Evolutionary conservation across 1,284 basidiomycete genomes (phyloP).

Genomic region (Wallemia mellicola): DNA sequence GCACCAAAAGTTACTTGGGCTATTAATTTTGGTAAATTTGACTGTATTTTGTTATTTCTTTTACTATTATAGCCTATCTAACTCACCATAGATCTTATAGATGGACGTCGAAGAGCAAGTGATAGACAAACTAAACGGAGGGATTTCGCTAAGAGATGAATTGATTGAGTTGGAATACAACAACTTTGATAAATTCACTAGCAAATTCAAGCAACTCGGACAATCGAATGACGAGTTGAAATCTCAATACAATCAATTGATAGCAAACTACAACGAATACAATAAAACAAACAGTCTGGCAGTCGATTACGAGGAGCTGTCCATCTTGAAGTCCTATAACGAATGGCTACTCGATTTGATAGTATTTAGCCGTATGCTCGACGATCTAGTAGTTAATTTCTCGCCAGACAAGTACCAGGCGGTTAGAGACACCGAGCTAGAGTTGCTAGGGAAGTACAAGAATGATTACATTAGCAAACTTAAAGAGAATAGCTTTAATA

Average conservation of each 20-base stretch:
- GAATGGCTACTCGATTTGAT: not conserved
- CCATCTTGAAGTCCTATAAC: not conserved
- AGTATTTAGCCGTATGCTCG: not conserved
- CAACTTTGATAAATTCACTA: not conserved
- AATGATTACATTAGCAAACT: not conserved
- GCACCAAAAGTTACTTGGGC: conserved; percentile 58
- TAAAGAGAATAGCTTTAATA: not conserved
- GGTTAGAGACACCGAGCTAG: not conserved
- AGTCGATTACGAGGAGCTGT: not conserved
- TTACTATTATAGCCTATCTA: not conserved
- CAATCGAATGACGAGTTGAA: not conserved
- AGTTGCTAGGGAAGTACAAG: not conserved
- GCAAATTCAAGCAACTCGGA: not conserved
- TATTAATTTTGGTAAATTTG: conserved; percentile 30
- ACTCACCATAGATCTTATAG: not conserved
- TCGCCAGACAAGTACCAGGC: not conserved
- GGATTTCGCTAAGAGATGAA: not conserved
- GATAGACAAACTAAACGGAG: not conserved
- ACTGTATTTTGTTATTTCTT: conserved; percentile 10
- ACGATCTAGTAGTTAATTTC: not conserved
- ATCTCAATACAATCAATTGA: not conserved
- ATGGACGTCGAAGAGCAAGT: not conserved
- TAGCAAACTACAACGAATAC: not conserved
- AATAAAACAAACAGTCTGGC: not conserved
- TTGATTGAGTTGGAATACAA: not conserved